These are phyloP conservation scores for Nemania sp. DNA, from an alignment of 2,329 filamentous ascomycete species.

Conservation along the genomic window DNA sequence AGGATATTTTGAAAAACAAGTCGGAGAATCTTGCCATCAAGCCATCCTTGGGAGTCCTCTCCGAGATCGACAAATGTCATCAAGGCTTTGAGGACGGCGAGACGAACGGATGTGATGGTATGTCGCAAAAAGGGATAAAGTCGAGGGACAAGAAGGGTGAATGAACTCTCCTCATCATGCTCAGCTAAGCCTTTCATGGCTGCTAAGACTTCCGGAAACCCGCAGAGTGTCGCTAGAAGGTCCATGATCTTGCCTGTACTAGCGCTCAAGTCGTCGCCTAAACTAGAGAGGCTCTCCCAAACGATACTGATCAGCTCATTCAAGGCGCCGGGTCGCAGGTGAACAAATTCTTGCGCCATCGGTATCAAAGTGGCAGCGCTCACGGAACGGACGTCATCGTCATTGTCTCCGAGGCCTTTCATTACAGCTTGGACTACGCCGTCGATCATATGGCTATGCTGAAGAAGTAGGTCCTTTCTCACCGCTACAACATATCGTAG, in stretches of 20 bases:
- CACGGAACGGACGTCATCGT: constrained; percentile 96
- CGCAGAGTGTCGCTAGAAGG: constrained; percentile 92
- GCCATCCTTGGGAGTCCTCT: constrained; percentile 86
- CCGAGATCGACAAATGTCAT: constrained; percentile 93
- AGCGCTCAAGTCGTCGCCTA: constrained; percentile 96
- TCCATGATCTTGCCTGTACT: constrained; percentile 99
- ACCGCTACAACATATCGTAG: constrained; percentile 95
- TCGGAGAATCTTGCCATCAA: constrained; percentile 88
- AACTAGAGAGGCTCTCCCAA: constrained; percentile 95
- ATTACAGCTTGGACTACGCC: constrained; percentile 93
- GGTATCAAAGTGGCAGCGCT: constrained; percentile 97
- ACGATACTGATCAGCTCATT: constrained; percentile 91
- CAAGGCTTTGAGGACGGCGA: constrained; percentile 91
- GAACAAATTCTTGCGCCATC: constrained; percentile 94
- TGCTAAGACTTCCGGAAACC: constrained; percentile 90
- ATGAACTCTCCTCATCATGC: constrained; percentile 86
- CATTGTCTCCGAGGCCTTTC: constrained; percentile 89
- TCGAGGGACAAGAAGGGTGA: constrained; percentile 89
- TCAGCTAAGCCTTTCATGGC: constrained; percentile 93
- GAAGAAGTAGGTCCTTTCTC: constrained; percentile 88
- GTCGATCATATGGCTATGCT: constrained; percentile 88
- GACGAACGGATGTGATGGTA: constrained; percentile 94
- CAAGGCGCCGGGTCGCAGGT: constrained; percentile 80
- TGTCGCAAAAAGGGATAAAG: constrained; percentile 96
- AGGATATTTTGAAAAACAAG: constrained; percentile 95